These are phyloP conservation scores for Tolypocladium sp. DNA, from an alignment of 2,329 filamentous ascomycete species.

Conservation along the genomic window DNA sequence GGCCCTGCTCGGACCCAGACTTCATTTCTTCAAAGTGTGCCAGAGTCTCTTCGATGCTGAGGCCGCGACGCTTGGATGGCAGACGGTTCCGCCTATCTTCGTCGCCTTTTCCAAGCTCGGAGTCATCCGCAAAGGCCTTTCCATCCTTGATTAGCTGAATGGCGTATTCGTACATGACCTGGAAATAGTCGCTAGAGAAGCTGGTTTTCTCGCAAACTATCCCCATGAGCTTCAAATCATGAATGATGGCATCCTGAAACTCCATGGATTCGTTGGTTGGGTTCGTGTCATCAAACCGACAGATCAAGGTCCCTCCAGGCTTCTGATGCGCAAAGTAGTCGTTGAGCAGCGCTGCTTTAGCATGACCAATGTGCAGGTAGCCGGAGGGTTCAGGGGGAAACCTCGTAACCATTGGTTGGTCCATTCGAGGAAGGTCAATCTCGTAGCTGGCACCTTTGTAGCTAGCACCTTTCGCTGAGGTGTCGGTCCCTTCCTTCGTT, in stretches of 20 bases:
- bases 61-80: slow-evolving; percentile 76
- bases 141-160: slow-evolving; percentile 71
- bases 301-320: slow-evolving; percentile 73
- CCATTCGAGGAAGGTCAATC: slow-evolving; percentile 67
- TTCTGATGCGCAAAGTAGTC: slow-evolving; percentile 90
- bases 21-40: slow-evolving; percentile 92
- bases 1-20: slow-evolving; percentile 67
- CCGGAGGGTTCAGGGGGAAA: slow-evolving; percentile 86
- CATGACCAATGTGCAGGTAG: slow-evolving; percentile 84
- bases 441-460: slow-evolving; percentile 74
- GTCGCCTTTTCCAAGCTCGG: slow-evolving; percentile 73
- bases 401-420: slow-evolving; percentile 73
- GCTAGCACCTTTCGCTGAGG: slow-evolving; percentile 25
- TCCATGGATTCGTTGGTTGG: slow-evolving; percentile 87
- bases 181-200: slow-evolving; percentile 85
- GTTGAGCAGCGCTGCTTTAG: slow-evolving; percentile 77
- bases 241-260: slow-evolving; percentile 78
- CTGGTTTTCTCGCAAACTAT: slow-evolving; percentile 72
- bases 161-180: slow-evolving; percentile 71
- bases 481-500: slow-evolving; percentile 43
- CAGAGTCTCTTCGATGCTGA: slow-evolving; percentile 72
- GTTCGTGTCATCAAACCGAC: slow-evolving; percentile 91
- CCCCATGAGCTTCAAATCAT: slow-evolving; percentile 77
- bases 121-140: slow-evolving; percentile 82
- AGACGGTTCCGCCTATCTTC: slow-evolving; percentile 70